Evolutionary conservation across 306 rosid genomes (phyloP).

Genomic region (Lotus japonicus): DNA sequence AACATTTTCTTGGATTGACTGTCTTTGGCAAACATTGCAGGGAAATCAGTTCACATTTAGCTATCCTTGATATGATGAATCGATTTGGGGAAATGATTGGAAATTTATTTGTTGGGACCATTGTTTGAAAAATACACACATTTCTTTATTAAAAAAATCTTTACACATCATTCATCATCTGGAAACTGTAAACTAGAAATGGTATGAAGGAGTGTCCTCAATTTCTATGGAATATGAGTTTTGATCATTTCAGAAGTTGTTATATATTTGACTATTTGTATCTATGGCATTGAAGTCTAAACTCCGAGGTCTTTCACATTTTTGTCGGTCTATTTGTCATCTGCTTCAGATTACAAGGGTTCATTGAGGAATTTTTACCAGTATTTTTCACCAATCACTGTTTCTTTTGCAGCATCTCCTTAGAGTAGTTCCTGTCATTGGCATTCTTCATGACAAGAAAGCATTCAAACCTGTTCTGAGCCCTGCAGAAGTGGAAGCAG

Average conservation of each 20-base stretch:
- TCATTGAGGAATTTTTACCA: background rate
- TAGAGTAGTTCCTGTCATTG: constrained; percentile 89
- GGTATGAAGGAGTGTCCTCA: background rate
- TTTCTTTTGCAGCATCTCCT: constrained; percentile 63
- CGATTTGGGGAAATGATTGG: background rate
- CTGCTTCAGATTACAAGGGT: constrained; percentile 2
- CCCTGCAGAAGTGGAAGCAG: constrained; percentile 79
- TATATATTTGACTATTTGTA: background rate
- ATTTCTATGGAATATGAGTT: background rate
- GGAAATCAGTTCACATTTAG: background rate
- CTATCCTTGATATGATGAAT: background rate
- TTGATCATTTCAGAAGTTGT: background rate
- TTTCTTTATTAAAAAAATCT: background rate
- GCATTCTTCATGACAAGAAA: constrained; percentile 66
- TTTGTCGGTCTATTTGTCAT: constrained; percentile 10
- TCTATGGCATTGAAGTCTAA: background rate
- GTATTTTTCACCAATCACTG: constrained; percentile 2
- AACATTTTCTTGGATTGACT: background rate
- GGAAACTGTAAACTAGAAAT: background rate
- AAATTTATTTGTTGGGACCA: constrained; percentile 8
- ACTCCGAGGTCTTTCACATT: background rate
- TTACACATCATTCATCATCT: background rate
- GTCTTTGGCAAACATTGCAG: background rate
- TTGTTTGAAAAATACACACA: background rate
- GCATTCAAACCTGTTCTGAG: constrained; percentile 68